Base-by-base conservation (phyloP, 192 early-diverging fungal species). In the Coemansia sp. region DNA sequence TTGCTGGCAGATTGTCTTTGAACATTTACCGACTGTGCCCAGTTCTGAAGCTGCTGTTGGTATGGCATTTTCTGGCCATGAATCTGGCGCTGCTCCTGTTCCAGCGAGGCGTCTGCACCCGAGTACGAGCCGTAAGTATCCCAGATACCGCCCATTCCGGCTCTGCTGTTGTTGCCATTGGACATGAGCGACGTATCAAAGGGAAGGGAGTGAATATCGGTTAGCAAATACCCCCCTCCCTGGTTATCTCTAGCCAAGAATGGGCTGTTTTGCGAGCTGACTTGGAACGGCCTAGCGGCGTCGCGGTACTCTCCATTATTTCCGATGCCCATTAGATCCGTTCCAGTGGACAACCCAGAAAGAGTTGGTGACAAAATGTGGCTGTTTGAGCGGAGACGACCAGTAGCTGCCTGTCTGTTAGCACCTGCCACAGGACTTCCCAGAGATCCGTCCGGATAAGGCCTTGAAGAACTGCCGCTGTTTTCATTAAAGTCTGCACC, bases 301-400 rank as follows among this genome's bases (percentile, higher is more conserved):
- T 57, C 31, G 55, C 55, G 55, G 25, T 51, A 26, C 30, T 58
- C 33, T 16, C 45, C 46, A 40, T n/a, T 59, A 18, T 31, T 28
- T 25, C 57, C 43, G 33, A 58, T 48, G n/a, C 58, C 51, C 33
- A 29, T 21, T 15, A 30, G n/a, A 4, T 77, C 75, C n/a, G 67
- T 40, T 0, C 66, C 70, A 33, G 70, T 49, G 5, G 75, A 64
- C 12, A 68, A 23, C 4, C 74, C 74, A 10, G 57, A 31, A 15
- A 71, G 13, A 46, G 69, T 64, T 15, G 70, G 70, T 59, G 75
- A 72, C 45, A 61, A 58, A 2, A 64, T 58, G 59, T 77, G 63
- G 66, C 70, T 77, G 61, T 72, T 72, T 18, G 75, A 72, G 29
- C 70, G 66, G 18, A 68, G 70, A 33, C 70, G 75, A 49, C 71